Conservation (phyloP, 352 stramenopile species). For the Ophiocytium majus region DNA sequence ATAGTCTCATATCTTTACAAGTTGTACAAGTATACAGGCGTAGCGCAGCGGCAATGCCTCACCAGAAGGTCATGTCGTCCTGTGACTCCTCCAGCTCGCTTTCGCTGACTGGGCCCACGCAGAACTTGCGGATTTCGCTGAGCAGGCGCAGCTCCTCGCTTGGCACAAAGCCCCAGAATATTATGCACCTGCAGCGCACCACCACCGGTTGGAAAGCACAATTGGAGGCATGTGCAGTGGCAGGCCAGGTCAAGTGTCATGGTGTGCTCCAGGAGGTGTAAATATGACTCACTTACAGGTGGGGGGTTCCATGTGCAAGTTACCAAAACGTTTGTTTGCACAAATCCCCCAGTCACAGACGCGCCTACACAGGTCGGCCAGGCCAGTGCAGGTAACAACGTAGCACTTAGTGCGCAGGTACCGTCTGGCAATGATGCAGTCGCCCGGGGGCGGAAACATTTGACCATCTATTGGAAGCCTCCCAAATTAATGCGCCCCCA, state of each 20-base stretch:
- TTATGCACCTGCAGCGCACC: conserved; percentile 29
- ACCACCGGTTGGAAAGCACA: too few relatives aligned
- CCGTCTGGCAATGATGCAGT: too few relatives aligned
- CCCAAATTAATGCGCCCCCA: too few relatives aligned
- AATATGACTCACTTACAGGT: neutral
- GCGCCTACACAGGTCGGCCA: too few relatives aligned
- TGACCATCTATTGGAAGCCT: too few relatives aligned
- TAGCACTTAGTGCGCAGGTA: too few relatives aligned
- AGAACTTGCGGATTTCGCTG: conserved; percentile 12
- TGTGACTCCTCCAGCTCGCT: conserved; percentile 16
- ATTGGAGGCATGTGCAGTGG: too few relatives aligned
- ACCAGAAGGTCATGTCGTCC: conserved; percentile 29
- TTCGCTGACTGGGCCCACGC: neutral
- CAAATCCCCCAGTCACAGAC: neutral
- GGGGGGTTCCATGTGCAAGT: neutral
- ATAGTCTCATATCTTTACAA: neutral
- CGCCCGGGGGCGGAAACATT: too few relatives aligned
- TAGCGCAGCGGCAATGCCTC: neutral
- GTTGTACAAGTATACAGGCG: neutral
- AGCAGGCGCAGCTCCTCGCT: conserved; percentile 8
- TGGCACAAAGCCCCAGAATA: conserved; percentile 18
- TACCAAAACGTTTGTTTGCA: neutral
- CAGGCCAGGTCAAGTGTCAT: too few relatives aligned
- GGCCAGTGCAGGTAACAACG: too few relatives aligned
- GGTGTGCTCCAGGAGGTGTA: too few relatives aligned